Conservation (phyloP, 768 basidiomycete species). For the Rhodotorula taiwanensis region DNA sequence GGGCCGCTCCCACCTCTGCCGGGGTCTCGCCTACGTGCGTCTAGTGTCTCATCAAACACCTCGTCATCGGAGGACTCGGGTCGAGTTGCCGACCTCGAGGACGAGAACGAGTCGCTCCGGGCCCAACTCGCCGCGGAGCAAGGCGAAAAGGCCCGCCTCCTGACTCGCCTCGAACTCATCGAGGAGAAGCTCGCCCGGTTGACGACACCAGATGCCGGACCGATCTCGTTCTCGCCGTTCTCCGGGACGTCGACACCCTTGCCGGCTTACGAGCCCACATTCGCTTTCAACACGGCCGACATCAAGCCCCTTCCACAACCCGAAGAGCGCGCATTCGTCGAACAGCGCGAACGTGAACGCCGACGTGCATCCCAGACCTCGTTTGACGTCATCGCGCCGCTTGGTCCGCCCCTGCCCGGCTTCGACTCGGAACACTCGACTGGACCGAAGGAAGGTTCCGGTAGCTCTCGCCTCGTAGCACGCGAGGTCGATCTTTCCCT, state of each 20-base stretch:
- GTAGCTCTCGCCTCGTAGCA: conserved; percentile 38
- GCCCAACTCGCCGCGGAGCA: conserved; percentile 31
- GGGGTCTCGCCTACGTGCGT: not conserved
- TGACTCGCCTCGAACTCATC: conserved; percentile 9
- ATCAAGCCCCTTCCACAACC: conserved; percentile 16
- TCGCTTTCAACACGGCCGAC: conserved; percentile 28
- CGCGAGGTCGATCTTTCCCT: conserved; percentile 36
- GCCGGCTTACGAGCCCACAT: conserved; percentile 26
- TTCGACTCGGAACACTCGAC: not conserved
- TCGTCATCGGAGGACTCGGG: not conserved
- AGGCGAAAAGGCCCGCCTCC: conserved; percentile 13
- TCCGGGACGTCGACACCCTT: conserved; percentile 2
- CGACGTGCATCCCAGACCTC: not conserved
- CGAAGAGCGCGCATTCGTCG: conserved; percentile 23
- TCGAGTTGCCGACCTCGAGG: conserved; percentile 28
- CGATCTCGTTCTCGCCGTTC: not conserved
- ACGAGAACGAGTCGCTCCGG: conserved; percentile 29
- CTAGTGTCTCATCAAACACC: not conserved
- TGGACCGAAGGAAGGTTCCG: not conserved
- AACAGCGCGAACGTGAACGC: conserved; percentile 13
- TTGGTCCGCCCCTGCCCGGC: not conserved
- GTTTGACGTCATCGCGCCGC: not conserved
- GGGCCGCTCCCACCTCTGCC: not conserved
- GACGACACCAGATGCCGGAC: too few relatives aligned
- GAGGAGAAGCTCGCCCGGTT: conserved; percentile 16